These are phyloP conservation scores for Pleurozium schreberi DNA, from an alignment of 225 moss, liverwort and hornwort species.

Conservation along the genomic window DNA sequence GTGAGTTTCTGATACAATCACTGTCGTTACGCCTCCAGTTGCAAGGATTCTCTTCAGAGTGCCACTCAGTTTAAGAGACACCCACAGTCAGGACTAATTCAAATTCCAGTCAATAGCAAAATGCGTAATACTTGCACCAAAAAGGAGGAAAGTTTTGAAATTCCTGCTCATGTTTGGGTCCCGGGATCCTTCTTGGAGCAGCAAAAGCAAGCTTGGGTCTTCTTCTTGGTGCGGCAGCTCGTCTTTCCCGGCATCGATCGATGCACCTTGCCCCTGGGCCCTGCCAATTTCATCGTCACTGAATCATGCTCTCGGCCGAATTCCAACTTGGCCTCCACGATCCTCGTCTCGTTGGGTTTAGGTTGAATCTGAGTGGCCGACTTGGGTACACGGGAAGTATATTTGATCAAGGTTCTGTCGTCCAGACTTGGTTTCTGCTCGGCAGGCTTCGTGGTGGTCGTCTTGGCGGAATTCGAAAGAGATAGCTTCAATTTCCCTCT, in stretches of 20 bases:
- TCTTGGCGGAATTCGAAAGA: neutral
- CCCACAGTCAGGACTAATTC: no score
- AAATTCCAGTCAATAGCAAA: neutral
- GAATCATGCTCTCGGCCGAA: neutral
- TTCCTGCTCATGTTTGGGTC: neutral
- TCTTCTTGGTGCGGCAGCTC: neutral
- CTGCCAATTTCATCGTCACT: neutral
- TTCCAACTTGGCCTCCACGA: neutral
- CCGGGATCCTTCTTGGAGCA: neutral
- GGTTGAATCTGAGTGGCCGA: neutral
- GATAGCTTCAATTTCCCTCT: neutral
- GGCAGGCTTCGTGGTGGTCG: neutral
- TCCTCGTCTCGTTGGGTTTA: neutral
- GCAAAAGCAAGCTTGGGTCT: slow-evolving; percentile 2
- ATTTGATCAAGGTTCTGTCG: neutral
- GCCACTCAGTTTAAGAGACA: neutral
- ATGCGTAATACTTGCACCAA: neutral
- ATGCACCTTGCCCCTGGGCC: neutral
- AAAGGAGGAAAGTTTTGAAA: no score
- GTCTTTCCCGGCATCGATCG: neutral
- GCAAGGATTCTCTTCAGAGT: neutral
- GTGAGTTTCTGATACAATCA: neutral
- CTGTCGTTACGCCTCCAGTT: neutral
- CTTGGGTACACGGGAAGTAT: neutral
- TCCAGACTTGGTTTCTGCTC: neutral